Conservation (phyloP, 106 monocot species). For the Dioscorea zingiberensis region DNA sequence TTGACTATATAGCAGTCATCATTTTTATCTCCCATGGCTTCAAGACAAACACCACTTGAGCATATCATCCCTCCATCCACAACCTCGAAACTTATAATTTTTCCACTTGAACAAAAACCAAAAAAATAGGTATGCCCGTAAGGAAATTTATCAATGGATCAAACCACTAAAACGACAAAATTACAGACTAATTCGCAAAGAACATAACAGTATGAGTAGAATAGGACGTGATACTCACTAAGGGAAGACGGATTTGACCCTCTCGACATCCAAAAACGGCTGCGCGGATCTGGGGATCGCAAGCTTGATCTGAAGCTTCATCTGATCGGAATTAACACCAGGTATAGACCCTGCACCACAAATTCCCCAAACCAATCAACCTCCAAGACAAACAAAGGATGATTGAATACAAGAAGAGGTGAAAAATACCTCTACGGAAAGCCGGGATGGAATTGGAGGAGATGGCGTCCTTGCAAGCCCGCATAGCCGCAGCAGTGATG, state of each 20-base stretch:
- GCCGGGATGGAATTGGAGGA: slow-evolving; percentile 96
- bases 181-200: no score
- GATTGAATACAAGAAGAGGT: neutral
- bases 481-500: slow-evolving; percentile 81
- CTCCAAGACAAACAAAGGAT: neutral
- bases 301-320: slow-evolving; percentile 90
- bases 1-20: slow-evolving; percentile 96
- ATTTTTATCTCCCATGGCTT: slow-evolving; percentile 96
- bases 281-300: slow-evolving; percentile 71
- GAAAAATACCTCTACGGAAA: slow-evolving; percentile 61
- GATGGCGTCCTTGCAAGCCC: slow-evolving; percentile 91
- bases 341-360: slow-evolving; percentile 79
- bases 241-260: slow-evolving; percentile 91
- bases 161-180: neutral
- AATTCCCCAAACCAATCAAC: neutral
- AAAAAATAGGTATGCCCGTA: neutral
- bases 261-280: slow-evolving; percentile 66
- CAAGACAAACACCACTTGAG: slow-evolving; percentile 81
- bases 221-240: slow-evolving; percentile 49
- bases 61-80: slow-evolving; percentile 96
- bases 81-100: slow-evolving; percentile 73
- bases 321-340: slow-evolving; percentile 78
- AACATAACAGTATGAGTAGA: no score
- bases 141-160: neutral
- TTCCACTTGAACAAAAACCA: slow-evolving; percentile 44